A percentile compares a stretch with the other conserved stretches of the same genome.
These are phyloP conservation scores for Saprolegnia diclina DNA, from an alignment of 352 stramenopile species.

Conservation along the genomic window DNA sequence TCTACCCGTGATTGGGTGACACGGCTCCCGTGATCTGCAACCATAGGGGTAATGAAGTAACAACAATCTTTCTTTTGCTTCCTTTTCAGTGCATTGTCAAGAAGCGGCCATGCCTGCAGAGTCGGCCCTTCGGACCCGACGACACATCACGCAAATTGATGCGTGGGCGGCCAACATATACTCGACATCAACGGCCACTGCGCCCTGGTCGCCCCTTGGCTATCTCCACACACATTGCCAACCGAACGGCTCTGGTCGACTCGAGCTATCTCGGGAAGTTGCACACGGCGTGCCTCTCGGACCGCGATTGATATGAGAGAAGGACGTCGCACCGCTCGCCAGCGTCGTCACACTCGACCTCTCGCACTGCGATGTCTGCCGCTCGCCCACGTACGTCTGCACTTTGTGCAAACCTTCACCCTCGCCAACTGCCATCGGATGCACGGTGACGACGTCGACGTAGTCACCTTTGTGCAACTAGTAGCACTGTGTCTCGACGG, in stretches of 20 bases:
- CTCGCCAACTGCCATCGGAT: conserved; percentile 49
- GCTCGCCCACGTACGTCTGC: conserved; percentile 42
- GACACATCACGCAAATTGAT: conserved; percentile 27
- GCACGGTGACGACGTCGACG: conserved; percentile 40
- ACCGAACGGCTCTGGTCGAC: conserved; percentile 38
- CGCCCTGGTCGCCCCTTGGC: conserved; percentile 35
- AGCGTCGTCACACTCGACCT: conserved; percentile 43
- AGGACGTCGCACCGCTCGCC: conserved; percentile 44
- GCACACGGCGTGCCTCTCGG: conserved; percentile 43
- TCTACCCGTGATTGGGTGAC: no score
- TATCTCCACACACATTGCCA: conserved; percentile 55
- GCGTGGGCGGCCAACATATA: background rate
- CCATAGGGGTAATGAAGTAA: no score
- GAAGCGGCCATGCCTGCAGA: background rate
- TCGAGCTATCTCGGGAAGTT: conserved; percentile 46
- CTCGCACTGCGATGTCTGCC: conserved; percentile 42
- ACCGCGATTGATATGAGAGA: conserved; percentile 51
- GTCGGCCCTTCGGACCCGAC: no score
- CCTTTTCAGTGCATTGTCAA: no score
- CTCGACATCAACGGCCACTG: conserved; percentile 31
- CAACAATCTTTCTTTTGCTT: no score
- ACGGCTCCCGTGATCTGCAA: no score
- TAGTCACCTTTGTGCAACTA: conserved; percentile 36
- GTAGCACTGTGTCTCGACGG: conserved; percentile 51
- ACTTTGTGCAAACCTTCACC: conserved; percentile 48